Conservation (phyloP, 441 rosid genomes). For the Mallotus repandus region DNA sequence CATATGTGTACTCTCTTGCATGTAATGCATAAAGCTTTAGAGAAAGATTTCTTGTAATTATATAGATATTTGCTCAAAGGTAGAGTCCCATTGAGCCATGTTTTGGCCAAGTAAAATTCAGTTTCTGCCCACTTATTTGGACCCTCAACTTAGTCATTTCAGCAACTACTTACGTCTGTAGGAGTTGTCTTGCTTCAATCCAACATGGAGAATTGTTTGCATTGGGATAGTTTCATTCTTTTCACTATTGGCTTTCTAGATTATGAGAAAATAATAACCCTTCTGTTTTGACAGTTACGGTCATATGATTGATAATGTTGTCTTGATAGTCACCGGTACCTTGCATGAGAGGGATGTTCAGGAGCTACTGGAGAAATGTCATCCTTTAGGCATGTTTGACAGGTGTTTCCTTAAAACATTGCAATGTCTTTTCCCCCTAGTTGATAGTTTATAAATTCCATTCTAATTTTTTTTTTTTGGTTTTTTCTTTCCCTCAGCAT, state of each 20-base stretch:
- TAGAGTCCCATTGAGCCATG: neutral
- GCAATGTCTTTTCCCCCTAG: neutral
- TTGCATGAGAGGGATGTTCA: conserved; percentile 98
- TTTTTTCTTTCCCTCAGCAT: conserved; percentile 46
- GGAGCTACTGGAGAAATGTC: conserved; percentile 92
- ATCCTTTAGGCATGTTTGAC: conserved; percentile 99
- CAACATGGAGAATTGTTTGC: neutral
- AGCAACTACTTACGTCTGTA: neutral
- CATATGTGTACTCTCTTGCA: neutral
- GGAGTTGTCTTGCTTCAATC: neutral
- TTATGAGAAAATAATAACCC: conserved; percentile 7
- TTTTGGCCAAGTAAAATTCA: neutral
- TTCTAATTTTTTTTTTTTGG: neutral
- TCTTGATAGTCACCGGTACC: conserved; percentile 95
- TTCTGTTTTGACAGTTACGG: conserved; percentile 62
- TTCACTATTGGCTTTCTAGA: neutral
- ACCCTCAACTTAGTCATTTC: neutral
- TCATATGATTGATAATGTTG: conserved; percentile 99
- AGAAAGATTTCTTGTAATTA: neutral
- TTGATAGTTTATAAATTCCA: neutral
- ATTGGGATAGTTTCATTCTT: neutral
- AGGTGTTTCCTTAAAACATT: conserved; percentile 45
- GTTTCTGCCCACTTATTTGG: neutral
- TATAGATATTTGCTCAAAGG: neutral
- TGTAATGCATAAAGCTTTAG: neutral